Evolutionary conservation across 768 basidiomycete genomes (phyloP).

Genomic region (Trichaptum fuscoviolaceum): DNA sequence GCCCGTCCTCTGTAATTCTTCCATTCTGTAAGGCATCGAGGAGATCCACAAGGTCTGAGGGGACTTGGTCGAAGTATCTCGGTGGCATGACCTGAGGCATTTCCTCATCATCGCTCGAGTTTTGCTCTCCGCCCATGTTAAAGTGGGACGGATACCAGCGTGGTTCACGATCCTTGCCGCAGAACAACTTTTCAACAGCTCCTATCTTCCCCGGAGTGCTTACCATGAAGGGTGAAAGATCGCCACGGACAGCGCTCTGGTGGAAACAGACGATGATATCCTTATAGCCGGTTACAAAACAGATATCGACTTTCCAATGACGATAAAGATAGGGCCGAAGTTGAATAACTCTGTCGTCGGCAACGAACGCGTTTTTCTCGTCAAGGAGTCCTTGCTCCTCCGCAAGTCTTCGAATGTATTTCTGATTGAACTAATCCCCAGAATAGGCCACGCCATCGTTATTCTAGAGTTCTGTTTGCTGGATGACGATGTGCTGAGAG

Average conservation of each 20-base stretch:
- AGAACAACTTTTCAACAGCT: not conserved
- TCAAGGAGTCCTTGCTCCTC: not conserved
- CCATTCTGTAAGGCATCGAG: no score
- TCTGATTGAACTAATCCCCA: not conserved
- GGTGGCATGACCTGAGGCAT: not conserved
- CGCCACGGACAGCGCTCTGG: not conserved
- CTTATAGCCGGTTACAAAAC: not conserved
- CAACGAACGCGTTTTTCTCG: not conserved
- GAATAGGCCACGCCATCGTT: not conserved
- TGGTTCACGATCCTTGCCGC: not conserved
- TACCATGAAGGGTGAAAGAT: not conserved
- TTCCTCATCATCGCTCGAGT: not conserved
- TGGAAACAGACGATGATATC: not conserved
- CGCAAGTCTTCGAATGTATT: not conserved
- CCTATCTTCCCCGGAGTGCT: not conserved
- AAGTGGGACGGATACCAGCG: not conserved
- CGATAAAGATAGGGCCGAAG: not conserved
- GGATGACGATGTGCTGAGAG: no score
- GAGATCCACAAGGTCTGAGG: no score
- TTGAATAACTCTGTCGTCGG: not conserved
- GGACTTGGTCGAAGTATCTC: not conserved
- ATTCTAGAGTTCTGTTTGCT: not conserved
- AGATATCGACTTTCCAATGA: not conserved
- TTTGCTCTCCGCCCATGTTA: not conserved
- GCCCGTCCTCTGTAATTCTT: no score